Conservation (phyloP, 306 rosid species). For the Acacia confusa region DNA sequence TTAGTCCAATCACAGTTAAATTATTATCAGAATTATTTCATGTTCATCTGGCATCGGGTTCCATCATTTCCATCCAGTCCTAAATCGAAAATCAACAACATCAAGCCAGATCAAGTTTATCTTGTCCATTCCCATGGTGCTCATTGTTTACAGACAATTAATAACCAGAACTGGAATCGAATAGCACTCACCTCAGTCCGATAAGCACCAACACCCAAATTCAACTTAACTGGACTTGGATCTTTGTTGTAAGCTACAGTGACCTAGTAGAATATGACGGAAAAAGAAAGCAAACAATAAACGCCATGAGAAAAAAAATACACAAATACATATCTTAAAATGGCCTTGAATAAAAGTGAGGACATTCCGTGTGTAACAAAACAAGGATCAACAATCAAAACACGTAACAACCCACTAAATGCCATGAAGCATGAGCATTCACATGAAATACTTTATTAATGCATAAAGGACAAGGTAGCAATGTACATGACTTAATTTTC, state of each 20-base stretch:
- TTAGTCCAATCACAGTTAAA: neutral
- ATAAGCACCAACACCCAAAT: slow-evolving; percentile 97
- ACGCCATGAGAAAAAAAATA: neutral
- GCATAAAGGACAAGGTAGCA: neutral
- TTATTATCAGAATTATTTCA: neutral
- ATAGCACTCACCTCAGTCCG: slow-evolving; percentile 80
- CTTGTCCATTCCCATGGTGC: neutral
- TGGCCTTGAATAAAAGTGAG: neutral
- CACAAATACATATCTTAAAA: neutral
- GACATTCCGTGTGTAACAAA: neutral
- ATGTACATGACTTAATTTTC: neutral
- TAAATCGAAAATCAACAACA: neutral
- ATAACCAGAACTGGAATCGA: neutral
- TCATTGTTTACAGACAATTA: neutral
- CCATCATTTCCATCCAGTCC: neutral
- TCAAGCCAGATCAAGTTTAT: neutral
- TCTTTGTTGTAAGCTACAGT: slow-evolving; percentile 94
- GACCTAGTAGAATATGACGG: slow-evolving; percentile 48
- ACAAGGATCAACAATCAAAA: neutral
- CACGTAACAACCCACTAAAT: slow-evolving; percentile 15
- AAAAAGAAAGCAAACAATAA: neutral
- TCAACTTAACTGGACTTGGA: slow-evolving; percentile 83
- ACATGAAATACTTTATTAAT: neutral
- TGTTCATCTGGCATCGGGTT: neutral
- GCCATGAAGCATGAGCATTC: slow-evolving; percentile 8